Evolutionary conservation across 805 yeast species (phyloP).

Genomic region (Nakazawaea molendinolei): DNA sequence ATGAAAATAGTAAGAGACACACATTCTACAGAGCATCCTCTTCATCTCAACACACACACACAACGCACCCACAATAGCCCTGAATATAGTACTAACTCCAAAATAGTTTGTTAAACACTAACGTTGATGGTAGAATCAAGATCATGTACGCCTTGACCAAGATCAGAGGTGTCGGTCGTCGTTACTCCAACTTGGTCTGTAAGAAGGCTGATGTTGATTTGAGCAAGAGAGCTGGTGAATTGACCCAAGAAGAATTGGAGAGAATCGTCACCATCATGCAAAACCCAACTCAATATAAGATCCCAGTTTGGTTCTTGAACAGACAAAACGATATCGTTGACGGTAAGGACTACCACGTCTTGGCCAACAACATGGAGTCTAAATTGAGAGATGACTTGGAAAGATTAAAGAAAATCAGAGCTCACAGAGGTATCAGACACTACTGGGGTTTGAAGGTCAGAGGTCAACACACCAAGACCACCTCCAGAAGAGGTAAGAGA

Average conservation of each 20-base stretch:
- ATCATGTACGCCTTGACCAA: slow-evolving; percentile 99
- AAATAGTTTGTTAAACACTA: slow-evolving; percentile 97
- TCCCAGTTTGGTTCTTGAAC: slow-evolving; percentile 99
- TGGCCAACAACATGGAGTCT: slow-evolving; percentile 98
- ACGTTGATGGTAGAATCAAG: slow-evolving; percentile 99
- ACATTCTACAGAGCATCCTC: no score
- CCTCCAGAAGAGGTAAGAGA: slow-evolving; percentile 86
- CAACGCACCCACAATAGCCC: no score
- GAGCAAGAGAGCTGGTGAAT: slow-evolving; percentile 99
- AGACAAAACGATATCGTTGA: slow-evolving; percentile 98
- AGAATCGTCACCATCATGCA: slow-evolving; percentile 99
- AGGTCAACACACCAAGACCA: slow-evolving; percentile 99
- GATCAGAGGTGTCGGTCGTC: slow-evolving; percentile 99
- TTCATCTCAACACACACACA: no score
- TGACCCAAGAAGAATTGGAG: slow-evolving; percentile 99
- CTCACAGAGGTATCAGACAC: slow-evolving; percentile 99
- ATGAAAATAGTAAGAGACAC: slow-evolving; percentile 36
- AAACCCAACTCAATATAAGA: slow-evolving; percentile 98
- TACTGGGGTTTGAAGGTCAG: slow-evolving; percentile 99
- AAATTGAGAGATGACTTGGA: slow-evolving; percentile 99
- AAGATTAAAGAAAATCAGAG: slow-evolving; percentile 99
- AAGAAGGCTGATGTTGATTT: slow-evolving; percentile 99
- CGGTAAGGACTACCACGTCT: slow-evolving; percentile 98
- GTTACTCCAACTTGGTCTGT: slow-evolving; percentile 99
- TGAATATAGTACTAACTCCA: no score